Evolutionary conservation across 345 rosid genomes (phyloP).

Genomic region (thale cress (Arabidopsis thaliana)): TAIR10.1 NC_003076.8:5201501-5202000

Average conservation of each 20-base stretch:
- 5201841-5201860: conserved; percentile 1
- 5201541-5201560: conserved; percentile 16
- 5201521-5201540: conserved; percentile 18
- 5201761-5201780: conserved; percentile 91
- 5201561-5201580: neutral
- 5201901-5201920: conserved; percentile 73
- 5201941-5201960: conserved; percentile 84
- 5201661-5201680: conserved; percentile 78
- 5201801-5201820: conserved; percentile 96
- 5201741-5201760: conserved; percentile 99
- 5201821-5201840: conserved; percentile 64
- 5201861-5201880: neutral
- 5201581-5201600: neutral
- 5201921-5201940: conserved; percentile 92
- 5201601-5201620: conserved; percentile 10
- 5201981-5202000: conserved; percentile 93
- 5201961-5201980: conserved; percentile 92
- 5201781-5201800: conserved; percentile 94
- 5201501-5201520: neutral
- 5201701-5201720: conserved; percentile 85
- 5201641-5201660: conserved; percentile 85
- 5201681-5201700: conserved; percentile 87
- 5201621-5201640: conserved; percentile 86
- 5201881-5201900: neutral
- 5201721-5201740: conserved; percentile 99